Base-by-base conservation (phyloP, 202 grass and related monocot species). In the Schoenoplectus tabernaemontani region DNA sequence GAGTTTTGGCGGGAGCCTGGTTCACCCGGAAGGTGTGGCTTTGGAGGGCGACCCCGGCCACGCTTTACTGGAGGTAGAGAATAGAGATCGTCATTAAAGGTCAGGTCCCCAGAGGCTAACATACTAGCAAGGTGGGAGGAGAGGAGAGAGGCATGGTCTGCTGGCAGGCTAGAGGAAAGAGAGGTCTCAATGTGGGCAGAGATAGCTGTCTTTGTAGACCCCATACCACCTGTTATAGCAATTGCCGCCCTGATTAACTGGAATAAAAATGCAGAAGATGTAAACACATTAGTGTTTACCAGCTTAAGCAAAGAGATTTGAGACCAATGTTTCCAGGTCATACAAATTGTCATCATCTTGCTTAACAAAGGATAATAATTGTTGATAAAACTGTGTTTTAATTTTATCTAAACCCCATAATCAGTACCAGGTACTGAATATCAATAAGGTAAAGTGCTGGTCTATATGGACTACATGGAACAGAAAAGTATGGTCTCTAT, bases 181-280 rank as follows among this genome's bases (percentile, higher is more conserved):
- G 80, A 76, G 54, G 87, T 82, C 87, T 91, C 89, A 71, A 97
- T 93, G 73, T 87, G 84, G 48, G 66, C 77, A 54, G 88, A 84
- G 83, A 93, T 96, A 67, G 82, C 84, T 24, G 84, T 81, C 81
- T 87, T 79, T 83, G 82, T 91, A 37, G 86, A 84, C 34, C 88
- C 90, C 42, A 84, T n/a, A n/a, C 87, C 90, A 39, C 82, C 86
- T 50, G 86, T 85, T 65, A 82, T 64, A 22, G 88, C 82, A 87
- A 93, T 84, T 68, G 93, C 93, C 6, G 75, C 71, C 34, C 87
- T 46, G 83, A 96, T 96, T 87, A 93, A 87, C 93, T 96, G 88
- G 81, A 88, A 48, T 1, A 36, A 22, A 47, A 50, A 44, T 47
- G 34, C 16, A 39, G 13, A 71, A 68, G 64, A 68, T 68, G 9